A percentile compares a stretch with the other conserved stretches of the same genome.
phyloP scores from a whole-genome alignment of 2,329 filamentous ascomycete genomes.

The Neofusicoccum sp. region DNA sequence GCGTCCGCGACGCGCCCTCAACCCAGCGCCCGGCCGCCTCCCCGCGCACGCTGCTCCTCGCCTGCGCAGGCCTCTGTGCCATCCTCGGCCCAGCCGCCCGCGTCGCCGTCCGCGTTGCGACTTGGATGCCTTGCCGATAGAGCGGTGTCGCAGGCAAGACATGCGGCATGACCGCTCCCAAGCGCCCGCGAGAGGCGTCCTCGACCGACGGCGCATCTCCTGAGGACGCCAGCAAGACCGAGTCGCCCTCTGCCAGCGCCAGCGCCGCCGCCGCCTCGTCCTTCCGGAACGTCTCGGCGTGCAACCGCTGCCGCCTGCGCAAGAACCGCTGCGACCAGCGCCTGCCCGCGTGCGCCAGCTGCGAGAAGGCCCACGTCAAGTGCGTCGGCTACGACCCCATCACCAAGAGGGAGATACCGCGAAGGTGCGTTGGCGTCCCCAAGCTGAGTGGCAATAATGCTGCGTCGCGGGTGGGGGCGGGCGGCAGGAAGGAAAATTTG shows the following conservation, averaged over 20 bases:
- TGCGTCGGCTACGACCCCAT: conserved; percentile 97
- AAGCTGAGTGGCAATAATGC: background rate
- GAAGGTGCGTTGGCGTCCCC: conserved; percentile 50
- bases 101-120: conserved; percentile 4
- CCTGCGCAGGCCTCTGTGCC: background rate
- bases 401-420: conserved; percentile 90
- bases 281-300: conserved; percentile 71
- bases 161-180: conserved; percentile 38
- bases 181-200: conserved; percentile 39
- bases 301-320: conserved; percentile 84
- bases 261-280: conserved; percentile 29
- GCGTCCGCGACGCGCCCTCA: conserved; percentile 6
- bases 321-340: conserved; percentile 96
- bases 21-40: conserved; percentile 2
- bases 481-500: conserved; percentile 12
- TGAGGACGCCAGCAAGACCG: conserved; percentile 25
- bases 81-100: conserved; percentile 9
- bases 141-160: conserved; percentile 11
- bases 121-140: conserved; percentile 13
- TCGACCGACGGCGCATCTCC: conserved; percentile 30
- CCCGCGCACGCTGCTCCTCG: background rate
- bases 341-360: conserved; percentile 84
- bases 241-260: conserved; percentile 30
- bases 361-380: conserved; percentile 85
- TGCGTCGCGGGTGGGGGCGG: conserved; percentile 5